Evolutionary conservation across 805 yeast genomes (phyloP), one percentile per base, ranked within the genome.

Genomic region (Candida sanyiensis): DNA sequence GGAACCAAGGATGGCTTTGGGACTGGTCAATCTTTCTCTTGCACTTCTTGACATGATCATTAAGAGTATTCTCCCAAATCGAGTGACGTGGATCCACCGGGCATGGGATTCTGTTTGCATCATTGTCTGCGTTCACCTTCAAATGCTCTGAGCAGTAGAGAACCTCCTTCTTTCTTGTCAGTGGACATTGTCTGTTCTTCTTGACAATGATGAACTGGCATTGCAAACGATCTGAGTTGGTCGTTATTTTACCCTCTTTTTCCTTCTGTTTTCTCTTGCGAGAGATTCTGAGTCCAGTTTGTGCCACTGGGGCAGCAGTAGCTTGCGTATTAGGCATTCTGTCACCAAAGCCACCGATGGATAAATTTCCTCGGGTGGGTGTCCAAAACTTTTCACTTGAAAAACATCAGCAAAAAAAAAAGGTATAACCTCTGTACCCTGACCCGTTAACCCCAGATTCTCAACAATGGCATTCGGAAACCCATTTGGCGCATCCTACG

Each of bases 11-110:
- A 30, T 51, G 35, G 50, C 61, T 37, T 57, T 64, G 40, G 50
- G 64, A 48, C 38, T 48, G 45, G 32, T 50, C 52, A 6, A 35
- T 30, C 33, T 51, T 50, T 32, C 61, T 69, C 45, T 72, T 75
- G 56, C 96, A 87, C 52, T 75, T 77, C 40, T 61, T 64, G 35
- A 79, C 37, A 58, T 87, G 96, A 13, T 51, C 58, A 5, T 63
- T 56, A 29, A 85, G 55, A 37, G 73, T 77, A 30, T 67, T 65
- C 34, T 66, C 66, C 86, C 85, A 81, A 0, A 87, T 77, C 2
- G 80, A 72, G 56, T 87, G 96, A 3, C 74, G 69, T 2, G 81
- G 76, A 57, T 86, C 95, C 21, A 80, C 54, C 0, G 96, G 87
- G 60, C 96, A 87, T 6, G 79, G 75, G 0, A 87, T 69, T 40